Evolutionary conservation across 1,284 basidiomycete species (phyloP), one percentile per base, ranked within the genome.

Genomic region (Trichosporon coremiiforme): DNA sequence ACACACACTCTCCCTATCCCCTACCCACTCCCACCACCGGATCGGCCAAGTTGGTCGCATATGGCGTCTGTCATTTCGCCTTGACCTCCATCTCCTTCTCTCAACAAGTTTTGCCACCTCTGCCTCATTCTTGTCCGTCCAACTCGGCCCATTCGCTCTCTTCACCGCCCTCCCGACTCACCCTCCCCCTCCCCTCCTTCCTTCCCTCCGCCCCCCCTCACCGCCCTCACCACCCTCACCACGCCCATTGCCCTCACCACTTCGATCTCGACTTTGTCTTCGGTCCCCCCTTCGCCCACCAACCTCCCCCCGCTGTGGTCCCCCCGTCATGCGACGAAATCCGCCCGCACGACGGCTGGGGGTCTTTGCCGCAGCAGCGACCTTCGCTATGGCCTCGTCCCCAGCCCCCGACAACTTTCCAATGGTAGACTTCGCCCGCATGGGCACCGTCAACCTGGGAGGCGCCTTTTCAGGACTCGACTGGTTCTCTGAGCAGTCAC

Each of bases 401-500:
- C 35, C 57, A 6, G 57, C 57, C 5, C 69, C 83, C 85, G 72
- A 89, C 90, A 13, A 84, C 65, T 83, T 91, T 63, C 94, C 94
- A 41, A 87, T 89, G 77, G 89, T 97, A 83, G 93, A 97, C 84
- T 96, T 93, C 82, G 86, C 90, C 78, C 90, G 91, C 71, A 95
- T 96, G 91, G 94, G 94, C 73, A 89, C 86, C 69, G 94, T 97
- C 69, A 93, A 89, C 68, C 86, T 97, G 60, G 89, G 90, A 45
- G 95, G 95, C 68, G 87, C 91, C 20, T 98, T 97, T 80, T 87
- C 90, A 33, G 93, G 94, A 62, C 85, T 98, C 70, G 90, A 91
- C 79, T 84, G 75, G 80, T 81, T 77, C 74, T 73, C 80, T 6
- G 70, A 73, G 22, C 74, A 76, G 67, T 79, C 78, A 2, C 71